Evolutionary conservation across 2,329 filamentous ascomycete genomes (phyloP), one percentile per base, ranked within the genome.

Genomic region (Hypoxylon sp.): DNA sequence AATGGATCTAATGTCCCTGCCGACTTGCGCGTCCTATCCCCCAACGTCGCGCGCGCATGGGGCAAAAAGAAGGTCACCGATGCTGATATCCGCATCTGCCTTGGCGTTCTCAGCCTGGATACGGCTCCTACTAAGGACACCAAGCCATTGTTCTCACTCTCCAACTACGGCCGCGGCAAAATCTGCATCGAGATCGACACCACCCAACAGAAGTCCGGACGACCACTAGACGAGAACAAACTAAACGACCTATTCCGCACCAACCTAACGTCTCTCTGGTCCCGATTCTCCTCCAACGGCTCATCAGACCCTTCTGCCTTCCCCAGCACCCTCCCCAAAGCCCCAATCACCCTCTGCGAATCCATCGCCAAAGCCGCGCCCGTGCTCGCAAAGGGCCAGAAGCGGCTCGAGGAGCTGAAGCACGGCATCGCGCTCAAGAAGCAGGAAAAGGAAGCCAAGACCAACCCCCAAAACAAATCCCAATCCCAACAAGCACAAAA

Each of bases 361-460:
- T 86, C 87, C 0, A 76, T 86, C 11, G 77, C 80, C 29, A 87
- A 86, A 61, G 82, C 86, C 19, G 86, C 88, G 11, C 86, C 88
- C 1, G 72, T 91, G 5, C 82, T 91, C 29, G 84, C 86, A 53
- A 92, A 90, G 75, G 91, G 91, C 31, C 90, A 92, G 71, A 87
- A 87, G 65, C 87, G 90, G 6, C 83, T 94, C n/a, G 84, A 89
- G 63, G 89, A 91, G 54, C 83, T 94, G 72, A 92, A 91, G 78
- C 84, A 85, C 53, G 88, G 84, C 66, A 84, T 91, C n/a, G 82
- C 79, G 2, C 75, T 82, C 39, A 87, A 85, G 77, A 85, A 87
- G 75, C 80, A 86, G 71, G 79, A 84, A 66, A 82, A 82, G 67
- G 78, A 82, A 14, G 42, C 63, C 17, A 70, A 66, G 42, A 80